Evolutionary conservation across 805 yeast species (phyloP).

Genomic region (Wickerhamomyces rabaulensis): DNA sequence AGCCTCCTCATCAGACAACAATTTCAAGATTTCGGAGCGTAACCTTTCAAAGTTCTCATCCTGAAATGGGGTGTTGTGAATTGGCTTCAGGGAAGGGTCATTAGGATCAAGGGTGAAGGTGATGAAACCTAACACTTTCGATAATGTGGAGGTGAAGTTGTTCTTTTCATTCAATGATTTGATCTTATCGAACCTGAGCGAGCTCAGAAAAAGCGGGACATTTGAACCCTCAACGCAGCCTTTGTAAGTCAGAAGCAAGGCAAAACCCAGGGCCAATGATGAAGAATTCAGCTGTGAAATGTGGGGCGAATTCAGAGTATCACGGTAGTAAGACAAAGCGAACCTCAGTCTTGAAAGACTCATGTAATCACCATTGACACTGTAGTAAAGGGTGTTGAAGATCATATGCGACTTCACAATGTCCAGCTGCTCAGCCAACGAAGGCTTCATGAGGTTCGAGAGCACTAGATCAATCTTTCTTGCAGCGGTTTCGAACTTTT

Average conservation of each 20-base stretch:
- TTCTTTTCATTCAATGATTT: background rate
- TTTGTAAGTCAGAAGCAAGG: slow-evolving; percentile 3
- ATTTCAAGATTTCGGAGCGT: slow-evolving; percentile 9
- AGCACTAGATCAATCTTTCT: slow-evolving; percentile 20
- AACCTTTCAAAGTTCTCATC: slow-evolving; percentile 14
- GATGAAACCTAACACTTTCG: slow-evolving; percentile 10
- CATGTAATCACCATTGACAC: slow-evolving; percentile 12
- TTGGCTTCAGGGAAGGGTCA: background rate
- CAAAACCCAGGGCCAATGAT: slow-evolving; percentile 4
- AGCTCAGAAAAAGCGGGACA: slow-evolving; percentile 1
- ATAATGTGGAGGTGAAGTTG: slow-evolving; percentile 3
- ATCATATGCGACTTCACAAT: slow-evolving; percentile 19
- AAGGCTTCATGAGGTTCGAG: slow-evolving; percentile 3
- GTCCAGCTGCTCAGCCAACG: slow-evolving; percentile 8
- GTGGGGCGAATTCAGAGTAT: slow-evolving; percentile 3
- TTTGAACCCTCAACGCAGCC: slow-evolving; percentile 1
- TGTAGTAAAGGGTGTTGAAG: slow-evolving; percentile 12
- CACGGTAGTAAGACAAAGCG: slow-evolving; percentile 10
- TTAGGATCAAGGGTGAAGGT: slow-evolving; percentile 4
- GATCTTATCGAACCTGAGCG: slow-evolving; percentile 9
- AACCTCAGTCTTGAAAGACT: slow-evolving; percentile 11
- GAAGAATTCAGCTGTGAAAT: slow-evolving; percentile 2
- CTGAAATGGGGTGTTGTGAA: slow-evolving; percentile 8
- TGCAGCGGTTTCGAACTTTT: slow-evolving; percentile 17
- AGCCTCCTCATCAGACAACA: background rate